These are phyloP conservation scores for Chaetomiaceae sp. DNA, from an alignment of 2,329 filamentous ascomycete genomes.

Conservation along the genomic window DNA sequence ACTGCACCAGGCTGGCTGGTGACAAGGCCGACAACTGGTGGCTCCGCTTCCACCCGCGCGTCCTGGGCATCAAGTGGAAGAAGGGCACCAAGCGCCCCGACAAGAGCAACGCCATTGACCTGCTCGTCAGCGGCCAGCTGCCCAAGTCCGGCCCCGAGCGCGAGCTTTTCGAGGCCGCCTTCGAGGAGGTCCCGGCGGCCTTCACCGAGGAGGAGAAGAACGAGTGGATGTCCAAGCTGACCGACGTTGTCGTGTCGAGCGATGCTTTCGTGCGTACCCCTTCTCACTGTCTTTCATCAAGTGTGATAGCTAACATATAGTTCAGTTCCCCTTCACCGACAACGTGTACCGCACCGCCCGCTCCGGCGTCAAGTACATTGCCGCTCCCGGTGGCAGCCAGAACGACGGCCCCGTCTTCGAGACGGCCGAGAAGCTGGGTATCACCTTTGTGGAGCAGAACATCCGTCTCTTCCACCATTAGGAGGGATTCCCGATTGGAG, in stretches of 20 bases:
- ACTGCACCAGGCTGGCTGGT: slow-evolving; percentile 94
- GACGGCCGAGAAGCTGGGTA: slow-evolving; percentile 85
- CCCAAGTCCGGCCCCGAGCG: slow-evolving; percentile 80
- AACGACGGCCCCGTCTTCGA: slow-evolving; percentile 79
- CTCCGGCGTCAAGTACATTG: slow-evolving; percentile 93
- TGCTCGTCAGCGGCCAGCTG: slow-evolving; percentile 86
- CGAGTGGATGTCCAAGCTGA: slow-evolving; percentile 79
- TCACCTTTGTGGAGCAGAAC: slow-evolving; percentile 94
- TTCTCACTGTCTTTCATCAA: not conserved
- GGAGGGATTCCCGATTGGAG: not conserved
- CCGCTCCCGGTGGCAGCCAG: slow-evolving; percentile 85
- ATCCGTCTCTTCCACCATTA: slow-evolving; percentile 92
- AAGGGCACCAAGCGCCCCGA: slow-evolving; percentile 94
- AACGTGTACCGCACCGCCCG: slow-evolving; percentile 89
- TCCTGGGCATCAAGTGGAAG: slow-evolving; percentile 90
- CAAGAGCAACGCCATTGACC: slow-evolving; percentile 97
- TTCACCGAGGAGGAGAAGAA: slow-evolving; percentile 83
- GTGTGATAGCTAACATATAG: not conserved
- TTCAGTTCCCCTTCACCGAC: slow-evolving; percentile 93
- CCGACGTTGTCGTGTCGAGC: slow-evolving; percentile 79
- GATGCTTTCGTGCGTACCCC: slow-evolving; percentile 79
- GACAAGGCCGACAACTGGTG: slow-evolving; percentile 99
- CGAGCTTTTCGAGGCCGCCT: slow-evolving; percentile 80
- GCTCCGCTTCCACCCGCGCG: slow-evolving; percentile 94
- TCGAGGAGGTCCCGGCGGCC: slow-evolving; percentile 78